Percentiles rank a stretch among this genome's conserved stretches.
These are phyloP conservation scores for Aspergillus fijiensis DNA, from an alignment of 2,329 filamentous ascomycete species.

Conservation along the genomic window DNA sequence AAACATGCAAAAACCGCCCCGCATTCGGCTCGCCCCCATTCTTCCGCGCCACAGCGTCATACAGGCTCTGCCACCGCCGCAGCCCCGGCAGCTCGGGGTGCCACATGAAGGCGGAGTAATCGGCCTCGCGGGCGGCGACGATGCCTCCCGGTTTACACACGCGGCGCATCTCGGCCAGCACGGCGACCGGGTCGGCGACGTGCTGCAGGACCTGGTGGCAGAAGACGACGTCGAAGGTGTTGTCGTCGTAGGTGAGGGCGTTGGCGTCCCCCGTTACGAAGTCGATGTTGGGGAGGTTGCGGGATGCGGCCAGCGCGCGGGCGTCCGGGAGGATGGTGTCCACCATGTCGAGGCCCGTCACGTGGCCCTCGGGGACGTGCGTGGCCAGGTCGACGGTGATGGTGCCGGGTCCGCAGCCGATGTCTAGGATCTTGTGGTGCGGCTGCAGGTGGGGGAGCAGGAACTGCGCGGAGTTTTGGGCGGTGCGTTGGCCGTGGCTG, in stretches of 20 bases:
- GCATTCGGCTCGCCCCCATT: background rate
- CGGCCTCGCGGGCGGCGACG: background rate
- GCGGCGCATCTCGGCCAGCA: background rate
- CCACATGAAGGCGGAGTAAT: background rate
- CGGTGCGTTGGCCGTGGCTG: conserved; percentile 35
- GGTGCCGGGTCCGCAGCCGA: conserved; percentile 46
- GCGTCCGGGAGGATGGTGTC: background rate
- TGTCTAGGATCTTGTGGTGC: conserved; percentile 39
- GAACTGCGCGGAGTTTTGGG: conserved; percentile 37
- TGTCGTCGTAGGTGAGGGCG: background rate
- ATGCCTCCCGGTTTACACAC: background rate
- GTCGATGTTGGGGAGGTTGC: background rate
- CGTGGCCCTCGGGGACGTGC: conserved; percentile 36
- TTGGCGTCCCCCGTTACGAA: background rate
- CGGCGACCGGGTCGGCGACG: background rate
- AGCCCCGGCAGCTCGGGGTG: background rate
- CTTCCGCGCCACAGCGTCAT: background rate
- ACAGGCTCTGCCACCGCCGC: background rate
- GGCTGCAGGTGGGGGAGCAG: conserved; percentile 37
- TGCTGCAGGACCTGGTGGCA: conserved; percentile 1
- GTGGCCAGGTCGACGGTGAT: conserved; percentile 43
- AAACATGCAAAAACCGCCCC: background rate
- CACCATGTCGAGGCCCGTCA: conserved; percentile 35
- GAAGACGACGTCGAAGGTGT: background rate
- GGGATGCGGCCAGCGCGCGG: background rate